Percentiles rank a stretch among this genome's conserved stretches.
These are phyloP conservation scores for Volvox reticuliferus DNA, from an alignment of 139 green algal species.

Conservation along the genomic window DNA sequence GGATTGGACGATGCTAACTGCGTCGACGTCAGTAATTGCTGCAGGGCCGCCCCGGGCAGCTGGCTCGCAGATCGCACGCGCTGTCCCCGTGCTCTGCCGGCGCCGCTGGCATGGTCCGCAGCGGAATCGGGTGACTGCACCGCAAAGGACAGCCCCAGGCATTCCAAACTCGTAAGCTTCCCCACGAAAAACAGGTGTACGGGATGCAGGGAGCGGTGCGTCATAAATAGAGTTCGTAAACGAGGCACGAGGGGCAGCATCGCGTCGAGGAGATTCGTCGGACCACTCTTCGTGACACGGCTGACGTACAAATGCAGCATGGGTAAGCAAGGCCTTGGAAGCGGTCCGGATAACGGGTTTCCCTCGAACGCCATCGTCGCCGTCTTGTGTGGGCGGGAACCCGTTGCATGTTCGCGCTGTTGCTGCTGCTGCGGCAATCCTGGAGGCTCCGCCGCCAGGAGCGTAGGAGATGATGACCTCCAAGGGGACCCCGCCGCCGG, in stretches of 20 bases:
- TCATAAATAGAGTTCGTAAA: not conserved
- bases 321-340: slow-evolving; percentile 1
- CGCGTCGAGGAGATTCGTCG: not conserved
- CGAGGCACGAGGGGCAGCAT: slow-evolving; percentile 22
- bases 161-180: slow-evolving; percentile 12
- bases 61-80: not conserved
- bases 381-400: no score
- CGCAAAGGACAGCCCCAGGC: not conserved
- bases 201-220: not conserved
- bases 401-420: no score
- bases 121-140: not conserved
- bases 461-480: not conserved
- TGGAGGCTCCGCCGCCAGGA: no score
- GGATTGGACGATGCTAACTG: not conserved
- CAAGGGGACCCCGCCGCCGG: not conserved
- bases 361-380: not conserved
- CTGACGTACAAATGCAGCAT: slow-evolving; percentile 25
- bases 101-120: not conserved
- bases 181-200: not conserved
- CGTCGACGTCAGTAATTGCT: no score
- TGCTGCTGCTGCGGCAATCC: not conserved
- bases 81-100: not conserved
- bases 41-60: not conserved
- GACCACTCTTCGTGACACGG: not conserved
- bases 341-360: not conserved